These are phyloP conservation scores for Gloeopeniophorella convolvens DNA, from an alignment of 768 basidiomycete species.

Conservation along the genomic window DNA sequence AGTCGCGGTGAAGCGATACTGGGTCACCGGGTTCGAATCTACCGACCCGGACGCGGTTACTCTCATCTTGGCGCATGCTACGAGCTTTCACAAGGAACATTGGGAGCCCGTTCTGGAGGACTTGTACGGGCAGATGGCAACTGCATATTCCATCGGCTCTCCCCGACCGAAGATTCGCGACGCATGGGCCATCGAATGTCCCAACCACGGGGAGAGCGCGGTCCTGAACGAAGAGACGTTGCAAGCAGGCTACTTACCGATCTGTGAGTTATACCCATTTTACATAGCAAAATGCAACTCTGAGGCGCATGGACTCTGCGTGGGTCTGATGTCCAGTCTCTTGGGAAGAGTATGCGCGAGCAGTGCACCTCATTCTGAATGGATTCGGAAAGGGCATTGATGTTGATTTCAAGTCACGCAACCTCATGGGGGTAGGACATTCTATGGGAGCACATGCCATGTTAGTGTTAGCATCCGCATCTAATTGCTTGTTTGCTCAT, in stretches of 20 bases:
- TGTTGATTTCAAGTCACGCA: slow-evolving; percentile 41
- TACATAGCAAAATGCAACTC: neutral
- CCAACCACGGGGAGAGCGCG: slow-evolving; percentile 51
- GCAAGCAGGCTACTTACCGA: slow-evolving; percentile 33
- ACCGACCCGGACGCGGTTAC: slow-evolving; percentile 38
- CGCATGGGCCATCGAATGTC: slow-evolving; percentile 45
- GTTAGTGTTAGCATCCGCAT: slow-evolving; percentile 29
- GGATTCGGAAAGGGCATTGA: slow-evolving; percentile 43
- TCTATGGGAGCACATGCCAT: slow-evolving; percentile 46
- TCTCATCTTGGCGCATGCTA: slow-evolving; percentile 46
- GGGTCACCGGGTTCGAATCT: slow-evolving; percentile 31
- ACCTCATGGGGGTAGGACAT: slow-evolving; percentile 46
- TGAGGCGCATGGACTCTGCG: neutral
- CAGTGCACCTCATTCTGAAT: slow-evolving; percentile 41
- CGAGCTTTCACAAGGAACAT: slow-evolving; percentile 50
- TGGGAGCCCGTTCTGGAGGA: slow-evolving; percentile 53
- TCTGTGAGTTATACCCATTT: slow-evolving; percentile 31
- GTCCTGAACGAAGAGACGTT: slow-evolving; percentile 40
- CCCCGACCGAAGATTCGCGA: slow-evolving; percentile 36
- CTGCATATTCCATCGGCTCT: neutral
- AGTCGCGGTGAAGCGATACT: slow-evolving; percentile 45
- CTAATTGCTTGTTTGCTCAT: neutral
- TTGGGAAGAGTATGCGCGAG: slow-evolving; percentile 50
- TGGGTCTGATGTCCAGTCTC: slow-evolving; percentile 37
- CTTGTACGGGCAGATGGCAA: slow-evolving; percentile 30